Evolutionary conservation across 2,329 filamentous ascomycete species (phyloP), one percentile per base, ranked within the genome.

Genomic region (Scopulariopsis brevicaulis): DNA sequence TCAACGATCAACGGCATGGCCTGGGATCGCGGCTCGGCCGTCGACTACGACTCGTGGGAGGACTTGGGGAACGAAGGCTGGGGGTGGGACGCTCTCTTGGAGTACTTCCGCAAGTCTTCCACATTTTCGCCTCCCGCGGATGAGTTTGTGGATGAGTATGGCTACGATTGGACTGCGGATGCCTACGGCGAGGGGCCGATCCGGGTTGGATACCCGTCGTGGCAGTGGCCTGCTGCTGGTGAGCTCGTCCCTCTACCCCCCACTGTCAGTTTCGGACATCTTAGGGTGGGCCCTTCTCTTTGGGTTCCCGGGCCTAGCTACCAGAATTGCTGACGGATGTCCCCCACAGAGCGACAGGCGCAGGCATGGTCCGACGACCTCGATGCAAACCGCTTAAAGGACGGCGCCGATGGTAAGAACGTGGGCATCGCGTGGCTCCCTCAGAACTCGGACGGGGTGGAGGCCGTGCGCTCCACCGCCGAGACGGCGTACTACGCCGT

Each of bases 361-460:
- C 34, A 37, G 11, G 66, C 46, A 12, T 50, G 51, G 51, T 32
- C 51, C 2, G 51, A 34, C 20, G 51, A n/a, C 67, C 73, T 15
- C 80, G 86, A 61, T 59, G 83, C 20, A 75, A 84, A 55, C 73
- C 75, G 58, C 25, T 62, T 65, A 1, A 46, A 46, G 0, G 66
- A 67, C 35, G 65, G 63, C 0, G 66, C 63, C 20, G 67, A 62
- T 11, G 58, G 60, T 2, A 56, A 57, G 18, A 57, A 54, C 18
- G 35, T 62, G 2, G 66, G 66, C n/a, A 59, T 68, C 12, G 68
- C 65, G 58, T 66, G 62, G 60, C 69, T 59, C 59, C 68, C 63
- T 53, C 71, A 57, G 59, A 64, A 67, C 40, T 63, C 54, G 11
- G 65, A 63, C 57, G 71, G 18, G 63, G 70, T 48, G 55, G 70